These are phyloP conservation scores for Oenanthe javanica DNA, from an alignment of 140 eudicot genomes.

Conservation along the genomic window DNA sequence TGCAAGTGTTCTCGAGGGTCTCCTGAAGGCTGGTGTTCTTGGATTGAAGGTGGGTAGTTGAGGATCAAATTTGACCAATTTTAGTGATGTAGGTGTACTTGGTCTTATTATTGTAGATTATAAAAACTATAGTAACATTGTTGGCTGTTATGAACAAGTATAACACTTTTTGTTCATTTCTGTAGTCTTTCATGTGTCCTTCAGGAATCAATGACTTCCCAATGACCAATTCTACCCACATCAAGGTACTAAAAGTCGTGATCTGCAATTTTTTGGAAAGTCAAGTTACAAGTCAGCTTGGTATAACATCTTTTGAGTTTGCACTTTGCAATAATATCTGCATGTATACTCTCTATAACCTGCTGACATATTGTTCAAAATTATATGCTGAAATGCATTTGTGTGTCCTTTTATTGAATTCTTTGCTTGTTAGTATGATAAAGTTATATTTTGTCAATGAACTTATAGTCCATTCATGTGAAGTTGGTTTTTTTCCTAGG, in stretches of 20 bases:
- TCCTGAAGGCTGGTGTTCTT: conserved; percentile 84
- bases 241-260: conserved; percentile 50
- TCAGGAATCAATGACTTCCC: conserved; percentile 98
- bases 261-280: background rate
- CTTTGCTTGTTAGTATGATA: background rate
- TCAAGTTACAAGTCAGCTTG: background rate
- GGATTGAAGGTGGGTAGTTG: conserved; percentile 68
- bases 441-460: background rate
- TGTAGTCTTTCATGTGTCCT: conserved; percentile 97
- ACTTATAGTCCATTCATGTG: conserved; percentile 1
- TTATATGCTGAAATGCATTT: background rate
- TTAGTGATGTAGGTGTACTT: background rate
- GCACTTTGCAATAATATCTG: background rate
- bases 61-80: background rate
- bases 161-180: conserved; percentile 11
- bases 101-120: background rate
- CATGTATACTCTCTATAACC: background rate
- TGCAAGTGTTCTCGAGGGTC: conserved; percentile 56
- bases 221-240: conserved; percentile 83
- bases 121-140: background rate
- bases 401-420: background rate
- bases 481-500: conserved; percentile 34
- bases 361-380: background rate
- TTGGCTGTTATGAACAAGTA: background rate
- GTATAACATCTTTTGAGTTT: background rate